These are phyloP conservation scores for Blepharisma undulans DNA, from an alignment of 169 alveolate species.

Conservation along the genomic window DNA sequence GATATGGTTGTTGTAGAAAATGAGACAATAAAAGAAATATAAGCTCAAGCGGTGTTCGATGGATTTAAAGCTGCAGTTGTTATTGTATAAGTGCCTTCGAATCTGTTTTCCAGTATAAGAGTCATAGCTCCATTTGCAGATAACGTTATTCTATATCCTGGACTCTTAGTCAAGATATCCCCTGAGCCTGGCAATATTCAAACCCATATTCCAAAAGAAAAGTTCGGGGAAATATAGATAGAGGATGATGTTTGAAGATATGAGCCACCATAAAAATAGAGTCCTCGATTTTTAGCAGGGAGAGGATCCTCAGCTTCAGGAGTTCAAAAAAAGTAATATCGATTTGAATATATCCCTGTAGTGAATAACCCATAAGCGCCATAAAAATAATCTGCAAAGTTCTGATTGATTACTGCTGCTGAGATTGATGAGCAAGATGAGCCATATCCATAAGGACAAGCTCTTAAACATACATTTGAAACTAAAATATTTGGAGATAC, in stretches of 20 bases:
- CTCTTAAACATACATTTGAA: neutral
- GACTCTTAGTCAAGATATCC: neutral
- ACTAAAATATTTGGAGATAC: neutral
- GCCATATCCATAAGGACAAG: neutral
- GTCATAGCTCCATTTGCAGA: neutral
- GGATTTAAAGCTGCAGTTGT: neutral
- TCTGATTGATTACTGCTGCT: neutral
- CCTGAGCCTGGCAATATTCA: neutral
- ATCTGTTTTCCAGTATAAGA: neutral
- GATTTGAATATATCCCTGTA: neutral
- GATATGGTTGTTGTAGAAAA: neutral
- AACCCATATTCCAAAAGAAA: neutral
- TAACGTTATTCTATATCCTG: neutral
- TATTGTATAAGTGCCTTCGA: neutral
- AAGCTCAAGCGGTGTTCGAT: neutral
- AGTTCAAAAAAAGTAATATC: neutral
- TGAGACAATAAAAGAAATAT: neutral
- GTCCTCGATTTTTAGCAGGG: conserved; percentile 3
- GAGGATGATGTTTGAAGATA: neutral
- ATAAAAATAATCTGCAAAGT: neutral
- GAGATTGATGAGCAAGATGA: no score
- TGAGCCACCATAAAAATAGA: neutral
- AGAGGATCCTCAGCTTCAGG: conserved; percentile 18
- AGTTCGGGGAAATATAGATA: neutral
- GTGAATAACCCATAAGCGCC: neutral